Conservation (phyloP, 31 red algal species). For the Asparagopsis taxiformis region DNA sequence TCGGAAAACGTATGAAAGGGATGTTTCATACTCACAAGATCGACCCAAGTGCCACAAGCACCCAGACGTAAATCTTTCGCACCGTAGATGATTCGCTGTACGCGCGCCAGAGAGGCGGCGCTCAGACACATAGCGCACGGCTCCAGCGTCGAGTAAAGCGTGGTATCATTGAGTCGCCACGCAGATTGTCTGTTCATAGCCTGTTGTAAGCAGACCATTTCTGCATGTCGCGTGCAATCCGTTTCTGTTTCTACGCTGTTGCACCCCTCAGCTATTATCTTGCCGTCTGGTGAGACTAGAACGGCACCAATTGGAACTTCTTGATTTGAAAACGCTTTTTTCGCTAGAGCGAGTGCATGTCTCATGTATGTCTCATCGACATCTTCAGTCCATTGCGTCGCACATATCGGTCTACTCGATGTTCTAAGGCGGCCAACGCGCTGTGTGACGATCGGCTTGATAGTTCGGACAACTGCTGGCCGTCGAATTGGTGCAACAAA, state of each 20-base stretch:
- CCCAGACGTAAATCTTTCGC: constrained; percentile 83
- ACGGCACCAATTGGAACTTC: constrained; percentile 96
- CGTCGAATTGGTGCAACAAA: no score
- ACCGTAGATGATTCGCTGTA: constrained; percentile 79
- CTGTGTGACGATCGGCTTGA: no score
- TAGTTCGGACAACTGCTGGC: no score
- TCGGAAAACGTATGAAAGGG: constrained; percentile 58
- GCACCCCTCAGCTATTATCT: constrained; percentile 30
- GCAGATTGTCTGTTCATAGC: constrained; percentile 6
- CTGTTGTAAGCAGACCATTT: constrained; percentile 67
- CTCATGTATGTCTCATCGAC: constrained; percentile 75
- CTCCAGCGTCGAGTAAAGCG: constrained; percentile 90
- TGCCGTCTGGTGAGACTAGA: constrained; percentile 36
- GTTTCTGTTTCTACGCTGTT: constrained; percentile 65
- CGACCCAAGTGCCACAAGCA: constrained; percentile 77
- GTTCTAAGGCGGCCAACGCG: no score
- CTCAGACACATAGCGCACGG: constrained; percentile 95
- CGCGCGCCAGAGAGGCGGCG: constrained; percentile 61
- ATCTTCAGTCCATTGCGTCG: no score
- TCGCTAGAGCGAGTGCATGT: constrained; percentile 59
- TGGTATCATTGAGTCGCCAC: constrained; percentile 64
- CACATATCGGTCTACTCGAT: no score
- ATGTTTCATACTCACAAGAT: constrained; percentile 36
- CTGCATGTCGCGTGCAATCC: constrained; percentile 87
- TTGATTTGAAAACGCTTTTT: constrained; percentile 19